Evolutionary conservation across 2,329 filamentous ascomycete species (phyloP), one percentile per base, ranked within the genome.

Genomic region (Fusarium odoratissimum): DNA sequence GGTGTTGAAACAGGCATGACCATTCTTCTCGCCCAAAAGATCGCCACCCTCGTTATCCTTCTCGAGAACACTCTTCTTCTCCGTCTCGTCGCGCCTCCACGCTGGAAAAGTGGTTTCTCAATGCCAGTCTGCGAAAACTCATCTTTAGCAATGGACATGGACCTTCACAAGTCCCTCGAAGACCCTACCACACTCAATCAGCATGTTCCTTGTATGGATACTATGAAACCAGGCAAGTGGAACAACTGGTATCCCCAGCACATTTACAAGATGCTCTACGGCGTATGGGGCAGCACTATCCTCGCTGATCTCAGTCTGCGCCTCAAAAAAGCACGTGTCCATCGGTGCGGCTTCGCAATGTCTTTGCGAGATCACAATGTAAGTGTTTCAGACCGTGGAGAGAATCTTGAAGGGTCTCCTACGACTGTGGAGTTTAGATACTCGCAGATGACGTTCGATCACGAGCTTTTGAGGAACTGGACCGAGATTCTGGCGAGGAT

Each of bases 391-490:
- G n/a, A 4, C 9, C 8, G 7, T 8, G 11, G 9, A 0, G 45
- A 12, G 1, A 14, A 64, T 2, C 28, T 68, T 5, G 73, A 76
- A 30, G 37, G 51, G 1, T 55, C 66, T 5, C 62, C 64, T 8
- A 65, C 71, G 9, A 79, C 78, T 1, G 37, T 77, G 5, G 77
- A 77, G 51, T 79, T 79, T 35, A 65, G 73, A 0, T 76, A 79
- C 11, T 60, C 76, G 3, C 77, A 77, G n/a, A 75, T 75, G 72
- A 76, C 68, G 16, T 79, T 79, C 42, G 72, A 78, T 30, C 55
- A 61, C 7, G 49, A 21, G 12, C 68, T 77, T 12, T 44, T 79
- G 5, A 58, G 59, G 2, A 73, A 71, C 41, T 79, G 78, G 78
- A 51, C 51, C 1, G 70, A 76, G 17, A 31, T 79, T 13, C 54